phyloP scores from a whole-genome alignment of 169 alveolate genomes.

The Eimeria sp. region DNA sequence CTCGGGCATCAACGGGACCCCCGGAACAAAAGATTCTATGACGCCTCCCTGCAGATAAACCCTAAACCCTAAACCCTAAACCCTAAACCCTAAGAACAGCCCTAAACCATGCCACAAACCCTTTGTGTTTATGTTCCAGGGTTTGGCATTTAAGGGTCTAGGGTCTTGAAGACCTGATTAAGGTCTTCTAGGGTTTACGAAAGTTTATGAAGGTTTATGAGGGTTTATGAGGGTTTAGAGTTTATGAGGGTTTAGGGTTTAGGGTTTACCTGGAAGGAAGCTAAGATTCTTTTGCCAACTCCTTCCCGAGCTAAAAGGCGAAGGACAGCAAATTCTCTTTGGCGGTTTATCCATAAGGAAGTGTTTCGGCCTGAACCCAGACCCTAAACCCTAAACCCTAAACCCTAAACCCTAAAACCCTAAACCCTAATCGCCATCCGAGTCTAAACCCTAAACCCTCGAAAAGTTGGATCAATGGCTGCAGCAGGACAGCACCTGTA shows the following conservation, averaged over 20 bases:
- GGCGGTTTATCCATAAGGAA: conserved; percentile 14
- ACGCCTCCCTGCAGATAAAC: background rate
- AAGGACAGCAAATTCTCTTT: background rate
- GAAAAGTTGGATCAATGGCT: background rate
- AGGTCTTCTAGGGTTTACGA: too few species aligned
- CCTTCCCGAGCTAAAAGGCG: background rate
- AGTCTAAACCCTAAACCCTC: background rate
- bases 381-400: conserved; percentile 26
- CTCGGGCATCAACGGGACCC: background rate
- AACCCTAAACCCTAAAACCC: background rate
- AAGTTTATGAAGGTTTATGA: too few species aligned
- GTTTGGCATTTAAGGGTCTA: background rate
- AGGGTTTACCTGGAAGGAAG: conserved; percentile 12
- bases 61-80: conserved; percentile 45
- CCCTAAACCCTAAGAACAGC: conserved; percentile 19
- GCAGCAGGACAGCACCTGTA: background rate
- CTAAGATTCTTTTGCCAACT: background rate
- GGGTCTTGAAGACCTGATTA: too few species aligned
- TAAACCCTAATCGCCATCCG: too few species aligned
- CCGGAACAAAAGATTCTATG: background rate
- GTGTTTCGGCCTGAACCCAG: background rate
- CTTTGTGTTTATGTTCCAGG: too few species aligned
- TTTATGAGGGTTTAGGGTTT: conserved; percentile 25
- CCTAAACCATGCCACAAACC: background rate
- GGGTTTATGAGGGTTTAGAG: background rate